Evolutionary conservation across 2,329 filamentous ascomycete species (phyloP).

Genomic region (Cercospora sp.): DNA sequence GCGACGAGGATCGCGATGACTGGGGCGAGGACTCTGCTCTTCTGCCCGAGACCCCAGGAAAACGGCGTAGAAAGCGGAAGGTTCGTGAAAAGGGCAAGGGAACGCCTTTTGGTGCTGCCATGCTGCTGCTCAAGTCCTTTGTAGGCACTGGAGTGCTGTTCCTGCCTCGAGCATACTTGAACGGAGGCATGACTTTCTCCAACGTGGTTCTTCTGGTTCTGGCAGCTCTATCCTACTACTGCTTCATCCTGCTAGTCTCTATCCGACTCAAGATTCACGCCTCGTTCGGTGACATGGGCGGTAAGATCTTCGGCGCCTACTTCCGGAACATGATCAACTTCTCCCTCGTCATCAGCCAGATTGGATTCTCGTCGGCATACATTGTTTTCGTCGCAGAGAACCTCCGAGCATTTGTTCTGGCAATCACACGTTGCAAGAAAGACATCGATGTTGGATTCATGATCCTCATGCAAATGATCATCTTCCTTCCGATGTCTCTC

Average conservation of each 20-base stretch:
- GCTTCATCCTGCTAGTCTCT: constrained; percentile 89
- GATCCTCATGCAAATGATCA: constrained; percentile 90
- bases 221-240: constrained; percentile 89
- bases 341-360: constrained; percentile 92
- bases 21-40: constrained; percentile 87
- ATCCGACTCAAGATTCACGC: constrained; percentile 82
- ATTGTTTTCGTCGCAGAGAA: constrained; percentile 98
- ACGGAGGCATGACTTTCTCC: constrained; percentile 96
- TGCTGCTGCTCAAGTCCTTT: constrained; percentile 93
- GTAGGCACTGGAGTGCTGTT: constrained; percentile 96
- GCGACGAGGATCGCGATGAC: constrained; percentile 62
- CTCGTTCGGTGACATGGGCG: constrained; percentile 98
- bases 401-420: constrained; percentile 88
- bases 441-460: constrained; percentile 84
- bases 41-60: constrained; percentile 58
- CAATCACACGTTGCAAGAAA: constrained; percentile 83
- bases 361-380: constrained; percentile 92
- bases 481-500: constrained; percentile 91
- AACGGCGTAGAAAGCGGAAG: constrained; percentile 75
- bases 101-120: constrained; percentile 72
- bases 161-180: constrained; percentile 87
- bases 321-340: constrained; percentile 84
- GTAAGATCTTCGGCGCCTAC: constrained; percentile 84
- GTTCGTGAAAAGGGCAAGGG: constrained; percentile 74
- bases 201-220: constrained; percentile 86